These are phyloP conservation scores for Xylariomycetidae sp. DNA, from an alignment of 2,329 filamentous ascomycete genomes.

Conservation along the genomic window DNA sequence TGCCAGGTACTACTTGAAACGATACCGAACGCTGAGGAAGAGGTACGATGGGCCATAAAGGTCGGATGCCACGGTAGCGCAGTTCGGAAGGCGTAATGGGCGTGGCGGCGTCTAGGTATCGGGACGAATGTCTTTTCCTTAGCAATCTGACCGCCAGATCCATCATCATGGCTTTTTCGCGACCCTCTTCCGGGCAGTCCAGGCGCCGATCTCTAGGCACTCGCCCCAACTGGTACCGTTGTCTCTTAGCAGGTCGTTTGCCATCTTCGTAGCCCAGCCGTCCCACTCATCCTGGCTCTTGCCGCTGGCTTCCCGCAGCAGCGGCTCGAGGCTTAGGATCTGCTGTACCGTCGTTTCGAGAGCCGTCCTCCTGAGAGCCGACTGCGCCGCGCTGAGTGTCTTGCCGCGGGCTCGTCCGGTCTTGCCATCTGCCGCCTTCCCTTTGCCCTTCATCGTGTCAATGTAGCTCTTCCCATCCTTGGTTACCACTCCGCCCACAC, in stretches of 20 bases:
- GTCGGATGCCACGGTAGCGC: too few species aligned
- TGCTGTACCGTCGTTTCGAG: constrained; percentile 74
- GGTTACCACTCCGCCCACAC: constrained; percentile 56
- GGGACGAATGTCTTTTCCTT: constrained; percentile 2
- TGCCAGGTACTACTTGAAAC: constrained; percentile 80
- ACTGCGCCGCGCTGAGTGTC: constrained; percentile 60
- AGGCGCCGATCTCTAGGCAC: constrained; percentile 80
- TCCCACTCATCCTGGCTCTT: constrained; percentile 93
- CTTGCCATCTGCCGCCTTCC: constrained; percentile 30
- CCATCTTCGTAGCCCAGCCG: constrained; percentile 81
- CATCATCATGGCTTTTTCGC: constrained; percentile 14
- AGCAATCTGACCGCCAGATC: constrained; percentile 4
- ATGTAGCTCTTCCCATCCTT: constrained; percentile 56
- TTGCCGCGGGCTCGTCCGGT: constrained; percentile 35
- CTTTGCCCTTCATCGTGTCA: constrained; percentile 44
- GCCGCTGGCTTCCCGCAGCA: constrained; percentile 73
- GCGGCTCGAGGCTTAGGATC: constrained; percentile 78
- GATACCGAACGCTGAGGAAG: constrained; percentile 79
- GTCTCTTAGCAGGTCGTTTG: constrained; percentile 73
- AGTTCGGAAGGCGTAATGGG: too few species aligned
- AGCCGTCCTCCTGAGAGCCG: constrained; percentile 71
- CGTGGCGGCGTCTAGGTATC: too few species aligned
- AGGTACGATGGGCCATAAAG: constrained; percentile 57
- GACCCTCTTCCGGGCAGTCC: constrained; percentile 71
- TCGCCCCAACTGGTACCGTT: constrained; percentile 77